Evolutionary conservation across 148 eudicot species (phyloP), one percentile per base, ranked within the genome.

Genomic region (Cornus florida): DNA sequence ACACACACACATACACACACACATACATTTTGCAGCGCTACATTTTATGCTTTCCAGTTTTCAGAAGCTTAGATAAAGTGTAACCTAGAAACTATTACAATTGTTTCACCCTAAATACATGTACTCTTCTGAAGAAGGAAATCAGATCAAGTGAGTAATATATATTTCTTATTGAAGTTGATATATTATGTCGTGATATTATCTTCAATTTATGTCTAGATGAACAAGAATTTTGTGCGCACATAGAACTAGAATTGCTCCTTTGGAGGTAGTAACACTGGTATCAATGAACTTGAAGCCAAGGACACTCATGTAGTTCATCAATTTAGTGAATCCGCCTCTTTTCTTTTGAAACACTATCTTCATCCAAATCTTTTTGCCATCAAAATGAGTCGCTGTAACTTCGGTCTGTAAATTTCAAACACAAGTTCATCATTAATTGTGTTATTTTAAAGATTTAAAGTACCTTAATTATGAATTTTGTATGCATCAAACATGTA

Each of bases 361-460:
- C 74, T 86, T 92, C 66, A 95, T 80, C 97, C 97, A 95, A 1
- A 95, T 48, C 90, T 91, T 95, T 72, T 85, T 87, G 24, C 81
- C 82, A 35, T 86, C 90, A n/a, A 90, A 83, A 5, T 72, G 83
- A 67, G 75, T 76, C 82, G 93, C 90, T 82, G 86, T 82, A 76
- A 92, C 93, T 35, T 93, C 91, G 10, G 97, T 85, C 99, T 95
- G 79, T 32, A 32, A 62, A 39, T 4, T 65, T 24, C 6, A 56
- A 17, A 28, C 46, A 66, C 31, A 57, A 50, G 2, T 11, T 48
- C 11, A 48, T 48, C 28, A 35, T 4, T 1, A 35, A 35, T 35
- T 35, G 38, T 50, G 57, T 3, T 50, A 50, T 50, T 10, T 13
- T 50, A 9, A 50, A 50, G 57, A 50, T 2, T 50, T 50, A 9